Evolutionary conservation across 1,284 basidiomycete genomes (phyloP).

Genomic region (Athelia psychrophila): DNA sequence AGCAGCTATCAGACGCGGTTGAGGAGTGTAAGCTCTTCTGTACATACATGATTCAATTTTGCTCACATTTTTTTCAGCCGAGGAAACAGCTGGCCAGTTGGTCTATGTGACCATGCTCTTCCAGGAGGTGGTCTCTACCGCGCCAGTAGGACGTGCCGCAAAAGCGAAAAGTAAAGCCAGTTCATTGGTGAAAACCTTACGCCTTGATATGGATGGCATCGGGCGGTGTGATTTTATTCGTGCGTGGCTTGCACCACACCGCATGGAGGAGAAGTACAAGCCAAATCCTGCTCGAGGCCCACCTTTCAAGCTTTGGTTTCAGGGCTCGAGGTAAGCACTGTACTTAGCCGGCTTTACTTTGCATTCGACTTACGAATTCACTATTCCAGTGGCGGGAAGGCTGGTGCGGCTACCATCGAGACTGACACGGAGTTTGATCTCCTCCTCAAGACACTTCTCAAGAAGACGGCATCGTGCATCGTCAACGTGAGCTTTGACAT

Average conservation of each 20-base stretch:
- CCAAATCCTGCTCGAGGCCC: constrained; percentile 5
- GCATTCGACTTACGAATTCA: neutral
- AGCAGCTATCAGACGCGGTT: too few relatives aligned
- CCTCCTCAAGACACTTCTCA: neutral
- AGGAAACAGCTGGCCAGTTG: too few relatives aligned
- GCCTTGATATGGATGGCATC: neutral
- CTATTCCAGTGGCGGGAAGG: constrained; percentile 7
- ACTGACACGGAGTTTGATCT: constrained; percentile 5
- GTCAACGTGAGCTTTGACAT: constrained; percentile 4
- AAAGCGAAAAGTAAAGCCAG: neutral
- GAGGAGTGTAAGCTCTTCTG: too few relatives aligned
- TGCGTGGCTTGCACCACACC: constrained; percentile 2
- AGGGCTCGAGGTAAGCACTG: constrained; percentile 12
- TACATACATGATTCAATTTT: too few relatives aligned
- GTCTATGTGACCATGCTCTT: neutral
- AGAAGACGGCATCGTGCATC: neutral
- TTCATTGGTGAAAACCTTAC: neutral
- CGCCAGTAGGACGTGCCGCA: neutral
- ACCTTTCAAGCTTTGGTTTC: constrained; percentile 18
- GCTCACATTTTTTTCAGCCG: neutral
- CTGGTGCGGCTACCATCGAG: constrained; percentile 5
- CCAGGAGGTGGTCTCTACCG: neutral
- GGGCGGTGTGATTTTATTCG: neutral
- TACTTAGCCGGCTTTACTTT: neutral
- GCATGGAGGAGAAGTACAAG: constrained; percentile 9